Evolutionary conservation across 2,329 filamentous ascomycete species (phyloP).

Genomic region (Penicillium corylophilum): DNA sequence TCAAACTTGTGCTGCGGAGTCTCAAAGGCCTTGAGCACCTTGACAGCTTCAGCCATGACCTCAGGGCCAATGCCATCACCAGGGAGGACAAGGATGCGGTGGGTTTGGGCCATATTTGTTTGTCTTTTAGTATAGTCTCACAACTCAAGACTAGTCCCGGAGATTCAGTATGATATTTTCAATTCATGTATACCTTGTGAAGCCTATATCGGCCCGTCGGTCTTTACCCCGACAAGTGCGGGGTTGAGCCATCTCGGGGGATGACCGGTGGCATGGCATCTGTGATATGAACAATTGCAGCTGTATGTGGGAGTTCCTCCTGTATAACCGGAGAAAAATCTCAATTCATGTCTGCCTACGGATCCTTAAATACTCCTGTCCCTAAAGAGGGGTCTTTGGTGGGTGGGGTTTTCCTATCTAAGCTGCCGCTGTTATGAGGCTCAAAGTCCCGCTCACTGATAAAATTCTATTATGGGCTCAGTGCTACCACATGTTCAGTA

Average conservation of each 20-base stretch:
- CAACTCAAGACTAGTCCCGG: background rate
- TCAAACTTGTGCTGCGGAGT: conserved; percentile 70
- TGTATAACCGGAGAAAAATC: background rate
- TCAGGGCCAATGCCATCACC: conserved; percentile 81
- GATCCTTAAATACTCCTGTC: no score
- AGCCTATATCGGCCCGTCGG: conserved; percentile 21
- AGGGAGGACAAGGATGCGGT: conserved; percentile 72
- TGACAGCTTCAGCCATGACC: conserved; percentile 50
- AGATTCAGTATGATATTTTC: background rate
- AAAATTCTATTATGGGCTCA: no score
- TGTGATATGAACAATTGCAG: background rate
- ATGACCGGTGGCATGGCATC: conserved; percentile 12
- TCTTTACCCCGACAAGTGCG: conserved; percentile 26
- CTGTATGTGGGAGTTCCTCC: background rate
- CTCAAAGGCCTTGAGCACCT: conserved; percentile 75
- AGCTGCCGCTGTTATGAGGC: no score
- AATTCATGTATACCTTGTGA: background rate
- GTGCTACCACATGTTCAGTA: no score
- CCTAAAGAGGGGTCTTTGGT: no score
- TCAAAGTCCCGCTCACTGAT: no score
- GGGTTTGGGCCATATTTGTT: conserved; percentile 37
- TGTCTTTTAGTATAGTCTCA: background rate
- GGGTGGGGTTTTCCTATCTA: no score
- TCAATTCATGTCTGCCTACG: background rate
- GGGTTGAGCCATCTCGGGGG: conserved; percentile 21